A percentile compares a stretch with the other conserved stretches of the same genome.
Conservation (phyloP, 2,329 filamentous ascomycete species). For the Aspergillus cejpii region DNA sequence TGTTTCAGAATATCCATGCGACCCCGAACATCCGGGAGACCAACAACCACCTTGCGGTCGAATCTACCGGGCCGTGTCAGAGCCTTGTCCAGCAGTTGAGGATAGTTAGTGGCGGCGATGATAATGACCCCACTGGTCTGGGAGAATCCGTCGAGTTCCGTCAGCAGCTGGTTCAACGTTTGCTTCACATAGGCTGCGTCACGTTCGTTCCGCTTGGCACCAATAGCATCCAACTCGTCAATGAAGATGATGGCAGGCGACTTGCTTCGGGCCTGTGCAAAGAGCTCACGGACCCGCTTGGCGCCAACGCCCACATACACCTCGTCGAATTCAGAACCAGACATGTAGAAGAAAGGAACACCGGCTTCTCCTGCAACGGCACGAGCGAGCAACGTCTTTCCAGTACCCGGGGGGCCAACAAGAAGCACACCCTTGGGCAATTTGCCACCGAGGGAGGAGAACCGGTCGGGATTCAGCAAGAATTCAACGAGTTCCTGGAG, state of each 20-base stretch:
- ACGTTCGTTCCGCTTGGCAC: slow-evolving; percentile 83
- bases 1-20: slow-evolving; percentile 89
- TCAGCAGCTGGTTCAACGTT: slow-evolving; percentile 92
- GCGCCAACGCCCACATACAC: slow-evolving; percentile 95
- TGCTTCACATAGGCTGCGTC: slow-evolving; percentile 96
- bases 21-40: slow-evolving; percentile 85
- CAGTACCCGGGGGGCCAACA: slow-evolving; percentile 91
- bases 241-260: slow-evolving; percentile 92
- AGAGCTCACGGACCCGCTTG: slow-evolving; percentile 93
- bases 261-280: slow-evolving; percentile 72
- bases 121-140: slow-evolving; percentile 93
- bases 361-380: slow-evolving; percentile 95
- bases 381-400: slow-evolving; percentile 90
- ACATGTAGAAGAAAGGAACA: slow-evolving; percentile 99
- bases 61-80: slow-evolving; percentile 91
- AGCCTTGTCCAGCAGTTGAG: slow-evolving; percentile 88
- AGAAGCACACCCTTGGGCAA: slow-evolving; percentile 93
- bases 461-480: slow-evolving; percentile 83
- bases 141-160: slow-evolving; percentile 93
- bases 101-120: slow-evolving; percentile 92
- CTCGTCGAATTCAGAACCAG: slow-evolving; percentile 96
- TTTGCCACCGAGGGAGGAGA: slow-evolving; percentile 90
- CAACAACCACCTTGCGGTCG: slow-evolving; percentile 83
- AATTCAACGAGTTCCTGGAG: slow-evolving; percentile 96
- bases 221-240: slow-evolving; percentile 89